Percentiles rank a stretch among this genome's conserved stretches.
phyloP scores from a whole-genome alignment of 768 basidiomycete species.

The Tylopilus vinaceipallidus region DNA sequence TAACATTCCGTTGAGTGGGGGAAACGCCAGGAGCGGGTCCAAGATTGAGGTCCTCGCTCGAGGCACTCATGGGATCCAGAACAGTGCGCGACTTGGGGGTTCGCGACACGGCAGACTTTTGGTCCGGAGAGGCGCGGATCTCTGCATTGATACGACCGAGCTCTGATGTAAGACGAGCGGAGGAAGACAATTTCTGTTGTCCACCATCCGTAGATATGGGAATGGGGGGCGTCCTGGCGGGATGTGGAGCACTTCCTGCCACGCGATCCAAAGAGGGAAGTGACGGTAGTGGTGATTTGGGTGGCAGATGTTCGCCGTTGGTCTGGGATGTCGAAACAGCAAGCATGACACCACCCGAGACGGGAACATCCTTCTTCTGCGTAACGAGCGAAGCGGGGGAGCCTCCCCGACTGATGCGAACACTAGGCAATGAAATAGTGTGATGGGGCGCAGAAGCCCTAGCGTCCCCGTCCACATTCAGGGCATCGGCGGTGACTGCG shows the following conservation, averaged over 20 bases:
- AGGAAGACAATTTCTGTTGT: slow-evolving; percentile 7
- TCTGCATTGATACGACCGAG: slow-evolving; percentile 3
- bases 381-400: slow-evolving; percentile 2
- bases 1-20: slow-evolving; percentile 26
- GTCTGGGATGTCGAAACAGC: slow-evolving; percentile 1
- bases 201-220: slow-evolving; percentile 13
- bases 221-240: slow-evolving; percentile 3
- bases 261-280: neutral
- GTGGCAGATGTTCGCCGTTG: neutral
- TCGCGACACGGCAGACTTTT: slow-evolving; percentile 11
- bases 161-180: slow-evolving; percentile 15
- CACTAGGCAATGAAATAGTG: neutral
- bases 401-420: neutral
- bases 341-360: slow-evolving; percentile 22
- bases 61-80: slow-evolving; percentile 9
- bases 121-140: slow-evolving; percentile 4
- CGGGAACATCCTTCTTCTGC: slow-evolving; percentile 1
- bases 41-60: slow-evolving; percentile 21
- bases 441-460: neutral
- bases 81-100: slow-evolving; percentile 26
- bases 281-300: neutral
- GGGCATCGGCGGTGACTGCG: neutral
- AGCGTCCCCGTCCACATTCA: slow-evolving; percentile 4
- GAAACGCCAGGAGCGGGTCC: slow-evolving; percentile 22
- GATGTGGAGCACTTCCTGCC: neutral